Conservation (phyloP, 148 eudicot species). For the Pharnaceum exiguum region DNA sequence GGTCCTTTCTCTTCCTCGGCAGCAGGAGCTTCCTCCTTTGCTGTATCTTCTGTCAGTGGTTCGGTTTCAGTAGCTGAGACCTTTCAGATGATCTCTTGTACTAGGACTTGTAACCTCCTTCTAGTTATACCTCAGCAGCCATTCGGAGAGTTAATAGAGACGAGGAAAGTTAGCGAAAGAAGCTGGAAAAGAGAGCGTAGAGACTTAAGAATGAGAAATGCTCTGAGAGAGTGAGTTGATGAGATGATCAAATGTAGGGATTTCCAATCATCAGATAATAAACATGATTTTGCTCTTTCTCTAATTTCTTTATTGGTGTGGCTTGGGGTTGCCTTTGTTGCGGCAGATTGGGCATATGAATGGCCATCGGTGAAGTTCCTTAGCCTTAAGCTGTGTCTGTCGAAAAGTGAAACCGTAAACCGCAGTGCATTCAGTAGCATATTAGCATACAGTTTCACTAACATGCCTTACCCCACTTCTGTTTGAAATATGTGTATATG, state of each 20-base stretch:
- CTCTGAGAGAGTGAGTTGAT: conserved; percentile 23
- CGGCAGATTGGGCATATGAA: conserved; percentile 4
- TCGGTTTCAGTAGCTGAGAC: conserved; percentile 7
- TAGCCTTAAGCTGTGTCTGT: no score
- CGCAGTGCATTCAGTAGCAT: no score
- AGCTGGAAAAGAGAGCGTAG: not conserved
- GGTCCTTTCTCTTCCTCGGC: conserved; percentile 15
- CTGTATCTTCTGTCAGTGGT: conserved; percentile 8
- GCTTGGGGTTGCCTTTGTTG: conserved; percentile 24
- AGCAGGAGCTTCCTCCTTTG: conserved; percentile 19
- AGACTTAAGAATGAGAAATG: not conserved
- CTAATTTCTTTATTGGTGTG: conserved; percentile 17
- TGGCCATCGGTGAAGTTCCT: no score
- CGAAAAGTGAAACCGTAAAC: no score
- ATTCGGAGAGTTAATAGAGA: conserved; percentile 7
- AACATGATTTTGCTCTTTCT: no score
- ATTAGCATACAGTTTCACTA: no score
- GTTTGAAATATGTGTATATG: no score
- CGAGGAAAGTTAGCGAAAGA: no score
- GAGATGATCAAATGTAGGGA: conserved; percentile 17
- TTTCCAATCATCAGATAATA: not conserved
- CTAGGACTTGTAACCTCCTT: not conserved
- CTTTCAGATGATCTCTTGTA: not conserved
- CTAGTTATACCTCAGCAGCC: conserved; percentile 40
- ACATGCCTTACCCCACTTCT: no score